phyloP scores from a whole-genome alignment of 1,139 yeast species.

The Diutina pseudorugosa region DNA sequence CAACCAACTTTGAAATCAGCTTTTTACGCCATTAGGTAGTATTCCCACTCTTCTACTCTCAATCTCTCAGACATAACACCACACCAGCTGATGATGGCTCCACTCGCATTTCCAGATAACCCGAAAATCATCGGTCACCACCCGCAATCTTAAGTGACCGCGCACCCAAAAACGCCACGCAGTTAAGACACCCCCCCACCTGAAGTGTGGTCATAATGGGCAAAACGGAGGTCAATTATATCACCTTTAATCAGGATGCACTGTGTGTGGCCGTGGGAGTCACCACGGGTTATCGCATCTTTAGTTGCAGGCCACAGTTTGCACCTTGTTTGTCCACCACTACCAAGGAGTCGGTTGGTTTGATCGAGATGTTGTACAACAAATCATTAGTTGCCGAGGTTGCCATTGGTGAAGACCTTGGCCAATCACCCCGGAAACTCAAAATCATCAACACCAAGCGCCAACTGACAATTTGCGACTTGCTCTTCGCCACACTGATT shows the following conservation, averaged over 20 bases:
- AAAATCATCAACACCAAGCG: constrained; percentile 73
- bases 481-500: constrained; percentile 79
- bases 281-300: constrained; percentile 66
- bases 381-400: constrained; percentile 83
- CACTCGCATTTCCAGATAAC: not conserved
- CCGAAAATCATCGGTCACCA: not conserved
- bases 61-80: too few relatives aligned
- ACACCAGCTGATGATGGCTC: too few relatives aligned
- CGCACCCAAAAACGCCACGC: not conserved
- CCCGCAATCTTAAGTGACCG: not conserved
- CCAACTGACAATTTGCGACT: constrained; percentile 65
- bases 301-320: constrained; percentile 74
- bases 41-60: too few relatives aligned
- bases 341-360: constrained; percentile 46
- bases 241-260: constrained; percentile 85
- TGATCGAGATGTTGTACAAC: constrained; percentile 84
- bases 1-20: too few relatives aligned
- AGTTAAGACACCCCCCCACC: not conserved
- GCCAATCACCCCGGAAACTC: constrained; percentile 69
- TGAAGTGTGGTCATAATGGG: not conserved
- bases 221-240: constrained; percentile 29
- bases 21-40: too few relatives aligned
- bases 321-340: constrained; percentile 56
- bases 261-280: constrained; percentile 80
- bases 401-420: constrained; percentile 76